Conservation (phyloP, 768 basidiomycete species). For the Neoboletus subvelutipes region DNA sequence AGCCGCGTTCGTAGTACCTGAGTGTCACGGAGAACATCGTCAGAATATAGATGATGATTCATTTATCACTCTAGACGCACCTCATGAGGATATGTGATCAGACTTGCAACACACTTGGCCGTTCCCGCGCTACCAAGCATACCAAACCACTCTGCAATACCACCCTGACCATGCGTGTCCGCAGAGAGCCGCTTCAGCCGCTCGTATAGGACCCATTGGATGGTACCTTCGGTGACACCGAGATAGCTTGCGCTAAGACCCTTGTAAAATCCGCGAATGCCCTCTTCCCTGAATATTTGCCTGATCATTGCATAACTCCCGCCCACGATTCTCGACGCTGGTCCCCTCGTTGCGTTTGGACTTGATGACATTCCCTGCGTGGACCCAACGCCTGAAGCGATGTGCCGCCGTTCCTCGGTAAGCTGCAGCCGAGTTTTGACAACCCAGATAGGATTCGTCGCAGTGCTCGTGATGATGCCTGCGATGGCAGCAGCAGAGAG, state of each 20-base stretch:
- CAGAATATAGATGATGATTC: background rate
- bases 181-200: constrained; percentile 73
- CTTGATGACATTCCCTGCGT: background rate
- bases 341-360: constrained; percentile 6
- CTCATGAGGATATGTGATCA: constrained; percentile 99
- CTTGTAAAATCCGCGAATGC: constrained; percentile 88
- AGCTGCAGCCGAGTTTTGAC: constrained; percentile 97
- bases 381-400: background rate
- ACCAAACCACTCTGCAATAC: constrained; percentile 65
- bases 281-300: constrained; percentile 78
- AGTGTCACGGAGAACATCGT: background rate
- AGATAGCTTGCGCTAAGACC: constrained; percentile 93
- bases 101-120: constrained; percentile 89
- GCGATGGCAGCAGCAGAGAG: constrained; percentile 83
- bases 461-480: constrained; percentile 82
- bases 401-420: constrained; percentile 31
- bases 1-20: constrained; percentile 91
- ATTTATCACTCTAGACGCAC: constrained; percentile 42
- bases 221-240: constrained; percentile 93
- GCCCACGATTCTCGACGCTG: constrained; percentile 38
- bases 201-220: constrained; percentile 98
- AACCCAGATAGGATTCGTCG: constrained; percentile 99
- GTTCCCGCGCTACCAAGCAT: constrained; percentile 90
- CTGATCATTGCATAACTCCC: constrained; percentile 63
- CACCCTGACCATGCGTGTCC: constrained; percentile 53